A percentile compares a stretch with the other conserved stretches of the same genome.
phyloP scores from a whole-genome alignment of 73 alveolate genomes.

The Tetrahymena malaccensis region DNA sequence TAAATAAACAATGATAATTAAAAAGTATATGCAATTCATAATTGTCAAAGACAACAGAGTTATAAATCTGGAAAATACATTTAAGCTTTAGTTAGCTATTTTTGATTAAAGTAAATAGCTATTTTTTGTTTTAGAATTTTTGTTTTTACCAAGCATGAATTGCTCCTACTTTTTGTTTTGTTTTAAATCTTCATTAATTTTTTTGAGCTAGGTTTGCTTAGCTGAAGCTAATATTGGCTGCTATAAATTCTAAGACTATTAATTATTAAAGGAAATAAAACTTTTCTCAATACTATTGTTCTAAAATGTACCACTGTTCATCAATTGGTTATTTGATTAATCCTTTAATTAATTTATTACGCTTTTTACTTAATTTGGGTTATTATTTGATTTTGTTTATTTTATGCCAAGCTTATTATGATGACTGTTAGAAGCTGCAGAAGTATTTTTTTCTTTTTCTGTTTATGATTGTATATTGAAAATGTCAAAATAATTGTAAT shows the following conservation, averaged over 20 bases:
- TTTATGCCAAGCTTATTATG: background rate
- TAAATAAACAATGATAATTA: background rate
- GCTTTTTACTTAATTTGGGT: background rate
- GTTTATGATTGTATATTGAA: background rate
- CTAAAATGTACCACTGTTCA: no score
- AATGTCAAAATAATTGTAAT: background rate
- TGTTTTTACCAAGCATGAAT: background rate
- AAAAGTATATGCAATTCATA: background rate
- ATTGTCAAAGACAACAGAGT: background rate
- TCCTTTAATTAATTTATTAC: no score
- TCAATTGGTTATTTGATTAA: no score
- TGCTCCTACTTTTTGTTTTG: background rate
- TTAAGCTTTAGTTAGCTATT: background rate
- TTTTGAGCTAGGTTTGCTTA: background rate
- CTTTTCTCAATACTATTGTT: no score
- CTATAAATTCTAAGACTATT: no score
- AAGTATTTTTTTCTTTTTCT: background rate
- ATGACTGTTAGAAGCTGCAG: background rate
- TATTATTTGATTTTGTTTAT: background rate
- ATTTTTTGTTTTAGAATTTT: background rate
- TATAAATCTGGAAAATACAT: background rate
- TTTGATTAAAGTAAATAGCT: background rate
- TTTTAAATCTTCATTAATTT: background rate
- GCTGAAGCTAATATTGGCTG: no score
- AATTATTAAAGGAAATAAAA: no score